Percentiles rank a stretch among this genome's conserved stretches.
phyloP scores from a whole-genome alignment of 1,284 basidiomycete species.

The Malassezia dermatis region DNA sequence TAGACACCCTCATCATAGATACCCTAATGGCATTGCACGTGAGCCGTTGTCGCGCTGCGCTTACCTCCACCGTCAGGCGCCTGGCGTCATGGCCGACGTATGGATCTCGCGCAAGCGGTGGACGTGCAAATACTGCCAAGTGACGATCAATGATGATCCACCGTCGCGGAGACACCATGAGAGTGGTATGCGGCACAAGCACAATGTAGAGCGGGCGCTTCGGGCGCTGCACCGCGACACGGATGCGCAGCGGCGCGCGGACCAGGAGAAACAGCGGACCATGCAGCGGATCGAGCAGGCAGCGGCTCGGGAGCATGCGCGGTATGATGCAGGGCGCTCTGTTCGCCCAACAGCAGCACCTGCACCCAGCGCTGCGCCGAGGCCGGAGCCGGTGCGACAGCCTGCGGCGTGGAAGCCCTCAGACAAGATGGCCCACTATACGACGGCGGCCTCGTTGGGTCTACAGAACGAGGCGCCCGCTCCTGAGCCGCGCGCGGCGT shows the following conservation, averaged over 20 bases:
- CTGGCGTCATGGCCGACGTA: constrained; percentile 31
- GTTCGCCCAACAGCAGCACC: neutral
- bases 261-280: constrained; percentile 62
- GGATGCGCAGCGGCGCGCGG: constrained; percentile 70
- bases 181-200: constrained; percentile 82
- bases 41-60: neutral
- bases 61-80: neutral
- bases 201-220: constrained; percentile 83
- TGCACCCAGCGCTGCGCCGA: neutral
- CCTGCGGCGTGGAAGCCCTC: constrained; percentile 36
- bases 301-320: neutral
- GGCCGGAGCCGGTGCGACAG: constrained; percentile 17
- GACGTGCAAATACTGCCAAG: constrained; percentile 47
- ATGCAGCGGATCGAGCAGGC: constrained; percentile 73
- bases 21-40: neutral
- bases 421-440: constrained; percentile 71
- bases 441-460: constrained; percentile 65
- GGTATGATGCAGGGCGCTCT: neutral
- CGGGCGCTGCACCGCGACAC: constrained; percentile 86
- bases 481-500: constrained; percentile 42
- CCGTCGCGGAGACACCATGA: constrained; percentile 81
- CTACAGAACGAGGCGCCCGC: constrained; percentile 51
- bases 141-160: constrained; percentile 39
- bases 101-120: constrained; percentile 42
- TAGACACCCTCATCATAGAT: neutral